Evolutionary conservation across 139 green algal genomes (phyloP), one percentile per base, ranked within the genome.

Genomic region (Chlamydomonas sphaeroides): DNA sequence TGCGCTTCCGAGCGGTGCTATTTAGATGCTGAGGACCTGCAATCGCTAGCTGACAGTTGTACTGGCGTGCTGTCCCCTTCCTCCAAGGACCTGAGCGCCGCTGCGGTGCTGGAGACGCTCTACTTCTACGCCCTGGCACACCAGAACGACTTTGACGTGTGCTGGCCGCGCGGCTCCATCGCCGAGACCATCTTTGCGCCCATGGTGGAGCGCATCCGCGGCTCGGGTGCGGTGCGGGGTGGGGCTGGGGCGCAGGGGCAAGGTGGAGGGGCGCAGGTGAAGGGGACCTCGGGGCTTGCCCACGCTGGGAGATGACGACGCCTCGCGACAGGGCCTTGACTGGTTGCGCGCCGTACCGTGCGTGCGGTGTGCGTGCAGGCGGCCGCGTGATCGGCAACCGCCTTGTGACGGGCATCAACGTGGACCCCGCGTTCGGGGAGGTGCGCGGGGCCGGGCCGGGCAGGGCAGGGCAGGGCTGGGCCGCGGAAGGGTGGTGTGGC

Each of bases 41-140:
- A n/a, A n/a, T n/a, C n/a, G n/a, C n/a, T n/a, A n/a, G n/a, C n/a
- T n/a, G n/a, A n/a, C n/a, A n/a, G n/a, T n/a, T n/a, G n/a, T n/a
- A n/a, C n/a, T n/a, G n/a, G n/a, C n/a, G n/a, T n/a, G n/a, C 63
- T 48, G 33, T 48, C 63, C 28, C 65, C 3, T 20, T 28, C 26
- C 28, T 41, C 18, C 41, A 23, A 82, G 75, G 77, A 84, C 15
- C 77, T 84, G 65, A 65, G 53, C 41, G 95, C 95, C 30, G 95
- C 93, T 2, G 84, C 86, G 6, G 90, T 94, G 70, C 79, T 98
- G 18, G 94, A 94, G 69, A 95, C 90, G 7, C 89, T 98, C 26
- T 96, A 97, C 86, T 98, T 97, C 67, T 98, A 98, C 83, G 92
- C 86, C 63, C 68, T 91, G 36, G 83, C 78, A 30, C 81, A 87